Conservation (phyloP, 371 early-diverging fungal genomes). For the Mucor lusitanicus region DNA sequence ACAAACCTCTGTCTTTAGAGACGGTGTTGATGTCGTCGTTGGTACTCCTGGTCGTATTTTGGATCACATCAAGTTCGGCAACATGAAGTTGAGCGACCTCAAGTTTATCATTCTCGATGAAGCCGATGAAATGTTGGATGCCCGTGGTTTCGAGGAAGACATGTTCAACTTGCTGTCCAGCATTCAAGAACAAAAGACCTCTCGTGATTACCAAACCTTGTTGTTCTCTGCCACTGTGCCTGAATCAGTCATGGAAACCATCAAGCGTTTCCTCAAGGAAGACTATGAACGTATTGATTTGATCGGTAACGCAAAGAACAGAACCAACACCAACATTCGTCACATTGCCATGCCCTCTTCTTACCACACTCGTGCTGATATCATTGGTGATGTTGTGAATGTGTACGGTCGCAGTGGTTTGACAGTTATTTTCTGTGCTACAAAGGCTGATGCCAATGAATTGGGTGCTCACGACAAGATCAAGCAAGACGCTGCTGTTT, state of each 20-base stretch:
- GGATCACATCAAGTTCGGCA: conserved; percentile 91
- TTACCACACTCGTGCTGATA: conserved; percentile 76
- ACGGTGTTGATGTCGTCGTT: conserved; percentile 94
- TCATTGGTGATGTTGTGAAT: conserved; percentile 84
- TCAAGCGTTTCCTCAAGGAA: conserved; percentile 81
- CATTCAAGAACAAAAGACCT: conserved; percentile 74
- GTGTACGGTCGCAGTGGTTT: conserved; percentile 80
- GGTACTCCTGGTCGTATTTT: conserved; percentile 98
- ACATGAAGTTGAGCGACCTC: conserved; percentile 71
- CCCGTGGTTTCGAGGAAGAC: conserved; percentile 92
- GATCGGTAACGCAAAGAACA: conserved; percentile 73
- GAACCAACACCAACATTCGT: conserved; percentile 76
- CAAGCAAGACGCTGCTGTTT: conserved; percentile 79
- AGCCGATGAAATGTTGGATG: conserved; percentile 95
- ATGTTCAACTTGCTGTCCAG: conserved; percentile 86
- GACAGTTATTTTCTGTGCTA: conserved; percentile 92
- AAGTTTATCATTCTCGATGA: conserved; percentile 91
- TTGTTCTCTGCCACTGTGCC: conserved; percentile 90
- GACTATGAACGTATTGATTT: conserved; percentile 85
- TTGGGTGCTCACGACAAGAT: conserved; percentile 80
- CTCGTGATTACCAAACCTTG: conserved; percentile 78
- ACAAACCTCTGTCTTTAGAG: conserved; percentile 77
- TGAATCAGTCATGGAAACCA: conserved; percentile 81
- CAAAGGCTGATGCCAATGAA: conserved; percentile 90
- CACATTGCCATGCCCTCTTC: conserved; percentile 83